A percentile compares a stretch with the other conserved stretches of the same genome.
Evolutionary conservation across 805 yeast species (phyloP).

Genomic region (Isabelozyma heimii): DNA sequence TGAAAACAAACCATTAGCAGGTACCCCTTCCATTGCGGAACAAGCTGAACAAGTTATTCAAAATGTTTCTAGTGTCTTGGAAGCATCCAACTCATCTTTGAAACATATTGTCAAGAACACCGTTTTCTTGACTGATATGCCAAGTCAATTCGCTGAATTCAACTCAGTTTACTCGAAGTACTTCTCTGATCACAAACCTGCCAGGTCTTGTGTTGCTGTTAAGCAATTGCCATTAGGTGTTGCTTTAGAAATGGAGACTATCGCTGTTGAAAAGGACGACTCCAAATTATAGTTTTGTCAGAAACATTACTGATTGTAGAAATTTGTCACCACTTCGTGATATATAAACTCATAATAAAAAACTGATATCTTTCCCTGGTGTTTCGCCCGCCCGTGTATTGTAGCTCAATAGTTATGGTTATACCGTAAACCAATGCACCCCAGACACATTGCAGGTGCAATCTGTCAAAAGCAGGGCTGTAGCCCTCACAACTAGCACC

Average conservation of each 20-base stretch:
- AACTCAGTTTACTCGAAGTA: conserved; percentile 81
- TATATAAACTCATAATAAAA: neutral
- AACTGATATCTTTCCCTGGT: too few species aligned
- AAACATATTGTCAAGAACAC: conserved; percentile 85
- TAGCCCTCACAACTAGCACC: neutral
- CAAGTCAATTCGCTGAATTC: conserved; percentile 71
- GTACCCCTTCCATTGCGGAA: conserved; percentile 60
- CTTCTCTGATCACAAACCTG: conserved; percentile 81
- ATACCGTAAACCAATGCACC: too few species aligned
- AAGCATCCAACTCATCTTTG: conserved; percentile 81
- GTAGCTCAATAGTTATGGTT: too few species aligned
- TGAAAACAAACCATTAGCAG: conserved; percentile 76
- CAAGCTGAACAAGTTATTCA: conserved; percentile 73
- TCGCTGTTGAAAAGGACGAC: conserved; percentile 67
- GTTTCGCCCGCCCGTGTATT: too few species aligned
- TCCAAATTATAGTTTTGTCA: conserved; percentile 23
- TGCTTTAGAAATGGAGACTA: conserved; percentile 85
- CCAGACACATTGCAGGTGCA: neutral
- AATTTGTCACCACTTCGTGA: too few species aligned
- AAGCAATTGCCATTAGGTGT: conserved; percentile 85
- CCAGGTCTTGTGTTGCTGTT: conserved; percentile 97
- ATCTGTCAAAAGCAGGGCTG: neutral
- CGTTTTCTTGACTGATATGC: conserved; percentile 89
- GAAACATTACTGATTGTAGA: neutral
- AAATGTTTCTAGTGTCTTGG: conserved; percentile 69